Conservation (phyloP, 148 eudicot genomes). For the Drosera capensis region DNA sequence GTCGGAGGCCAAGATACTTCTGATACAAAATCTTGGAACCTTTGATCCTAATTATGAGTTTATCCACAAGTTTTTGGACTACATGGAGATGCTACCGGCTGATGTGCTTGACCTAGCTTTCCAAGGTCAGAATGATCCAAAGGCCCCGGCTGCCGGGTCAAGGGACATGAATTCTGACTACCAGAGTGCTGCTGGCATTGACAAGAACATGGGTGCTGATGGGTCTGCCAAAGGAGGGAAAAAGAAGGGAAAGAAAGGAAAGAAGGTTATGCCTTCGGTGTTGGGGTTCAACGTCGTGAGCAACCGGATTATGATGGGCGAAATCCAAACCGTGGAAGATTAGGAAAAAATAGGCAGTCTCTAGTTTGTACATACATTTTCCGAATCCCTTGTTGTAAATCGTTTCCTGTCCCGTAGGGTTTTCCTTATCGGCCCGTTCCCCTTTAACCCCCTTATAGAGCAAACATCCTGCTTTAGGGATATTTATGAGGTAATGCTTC, state of each 20-base stretch:
- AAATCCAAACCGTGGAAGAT: constrained; percentile 79
- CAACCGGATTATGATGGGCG: constrained; percentile 99
- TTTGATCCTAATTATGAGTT: constrained; percentile 70
- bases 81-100: constrained; percentile 69
- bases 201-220: constrained; percentile 18
- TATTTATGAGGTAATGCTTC: too few relatives aligned
- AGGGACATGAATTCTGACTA: constrained; percentile 39
- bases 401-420: constrained; percentile 7
- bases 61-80: constrained; percentile 79
- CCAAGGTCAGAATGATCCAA: constrained; percentile 47
- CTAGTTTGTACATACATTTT: constrained; percentile 38
- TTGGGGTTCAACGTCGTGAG: constrained; percentile 92
- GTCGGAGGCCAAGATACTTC: constrained; percentile 79
- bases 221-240: constrained; percentile 64
- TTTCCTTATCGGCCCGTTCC: constrained; percentile 3
- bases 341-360: constrained; percentile 15
- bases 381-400: constrained; percentile 23
- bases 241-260: constrained; percentile 93
- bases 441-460: constrained; percentile 5
- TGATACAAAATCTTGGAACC: constrained; percentile 61
- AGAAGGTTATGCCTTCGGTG: constrained; percentile 65
- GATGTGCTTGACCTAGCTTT: constrained; percentile 80
- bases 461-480: too few relatives aligned
- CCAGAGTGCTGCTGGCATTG: constrained; percentile 14
- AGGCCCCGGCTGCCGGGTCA: constrained; percentile 19